Conservation (phyloP, 306 rosid species). For the barrel medic (Medicago truncatula) region MtrunA17r5.0-ANR NC_053043.1:17414501-17415000, state of each 20-base stretch:
- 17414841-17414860: slow-evolving; percentile 56
- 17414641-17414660: slow-evolving; percentile 37
- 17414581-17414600: slow-evolving; percentile 22
- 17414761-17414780: slow-evolving; percentile 15
- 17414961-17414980: slow-evolving; percentile 53
- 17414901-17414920: slow-evolving; percentile 42
- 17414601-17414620: slow-evolving; percentile 45
- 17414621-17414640: slow-evolving; percentile 31
- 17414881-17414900: slow-evolving; percentile 40
- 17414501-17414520: slow-evolving; percentile 27
- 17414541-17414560: slow-evolving; percentile 8
- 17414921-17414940: slow-evolving; percentile 78
- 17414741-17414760: slow-evolving; percentile 16
- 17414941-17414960: slow-evolving; percentile 47
- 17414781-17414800: slow-evolving; percentile 14
- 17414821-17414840: slow-evolving; percentile 65
- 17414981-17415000: slow-evolving; percentile 81
- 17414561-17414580: slow-evolving; percentile 33
- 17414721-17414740: slow-evolving; percentile 36
- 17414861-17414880: slow-evolving; percentile 42
- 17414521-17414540: too few species aligned
- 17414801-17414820: slow-evolving; percentile 58
- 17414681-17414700: slow-evolving; percentile 24
- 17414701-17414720: slow-evolving; percentile 15
- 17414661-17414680: slow-evolving; percentile 42